Evolutionary conservation across 768 basidiomycete species (phyloP).

Genomic region (Hericium alpestre): DNA sequence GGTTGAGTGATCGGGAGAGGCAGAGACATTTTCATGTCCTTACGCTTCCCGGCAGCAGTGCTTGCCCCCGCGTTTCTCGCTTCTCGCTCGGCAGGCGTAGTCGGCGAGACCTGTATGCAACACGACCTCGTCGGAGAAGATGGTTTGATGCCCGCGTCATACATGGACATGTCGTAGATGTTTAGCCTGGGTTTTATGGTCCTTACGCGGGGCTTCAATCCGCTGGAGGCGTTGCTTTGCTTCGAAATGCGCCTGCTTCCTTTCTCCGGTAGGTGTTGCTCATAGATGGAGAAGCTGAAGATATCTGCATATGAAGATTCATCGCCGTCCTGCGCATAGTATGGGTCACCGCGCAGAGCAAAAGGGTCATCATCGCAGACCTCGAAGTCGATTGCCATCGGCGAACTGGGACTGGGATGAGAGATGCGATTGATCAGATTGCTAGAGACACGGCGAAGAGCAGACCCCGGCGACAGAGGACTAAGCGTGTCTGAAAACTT

Average conservation of each 20-base stretch:
- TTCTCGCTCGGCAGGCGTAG: no score
- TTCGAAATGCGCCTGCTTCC: not conserved
- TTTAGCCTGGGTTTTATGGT: not conserved
- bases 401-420: not conserved
- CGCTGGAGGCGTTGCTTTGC: not conserved
- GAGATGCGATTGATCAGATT: not conserved
- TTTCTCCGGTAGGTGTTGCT: not conserved
- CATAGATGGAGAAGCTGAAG: not conserved
- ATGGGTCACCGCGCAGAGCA: not conserved
- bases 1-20: no score
- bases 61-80: no score
- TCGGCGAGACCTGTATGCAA: no score
- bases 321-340: not conserved
- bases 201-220: not conserved
- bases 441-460: not conserved
- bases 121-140: not conserved
- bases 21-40: no score
- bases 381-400: not conserved
- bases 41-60: no score
- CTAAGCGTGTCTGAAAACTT: not conserved
- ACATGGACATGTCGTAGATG: not conserved
- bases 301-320: not conserved
- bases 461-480: not conserved
- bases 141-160: not conserved
- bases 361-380: not conserved